Base-by-base conservation (phyloP, 2,329 filamentous ascomycete species). In the Nemania sp. region DNA sequence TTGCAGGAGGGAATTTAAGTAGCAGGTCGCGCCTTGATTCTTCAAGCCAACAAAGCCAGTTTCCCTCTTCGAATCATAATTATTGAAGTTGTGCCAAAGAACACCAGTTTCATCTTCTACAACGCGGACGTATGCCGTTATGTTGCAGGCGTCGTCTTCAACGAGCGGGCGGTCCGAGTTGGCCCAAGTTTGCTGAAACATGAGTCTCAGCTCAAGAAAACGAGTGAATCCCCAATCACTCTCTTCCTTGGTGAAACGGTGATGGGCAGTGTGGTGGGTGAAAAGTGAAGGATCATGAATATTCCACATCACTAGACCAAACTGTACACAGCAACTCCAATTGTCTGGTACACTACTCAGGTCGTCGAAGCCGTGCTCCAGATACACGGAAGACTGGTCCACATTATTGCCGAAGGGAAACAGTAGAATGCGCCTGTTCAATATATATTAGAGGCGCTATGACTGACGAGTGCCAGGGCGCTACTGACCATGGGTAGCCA, bases 171-270 rank as follows among this genome's bases (percentile, higher is more conserved):
- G 81, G 31, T 73, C 76, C 19, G 77, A 76, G 19, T 84, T 83
- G 52, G 94, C 89, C 82, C 88, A 96, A 1, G 84, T 80, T 28
- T 86, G 77, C 56, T 86, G 87, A 68, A 97, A 96, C 70, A 97
- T 87, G 66, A 86, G 88, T 49, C 91, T 82, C 44, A 96, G 81
- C 70, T 97, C 94, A 11, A 91, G 86, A 68, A 97, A 99, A 51
- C 93, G 80, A n/a, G 94, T 99, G 71, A 99, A 99, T 1, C 94
- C 94, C 94, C 94, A 99, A 67, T 99, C 94, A 20, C 91, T 91
- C 72, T 99, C 94, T 37, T 97, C 94, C 60, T 89, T 90, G 3
- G 91, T 97, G 72, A 97, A 99, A 54, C 94, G 88, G 70, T 99
- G 94, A 64, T 92, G 91, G n/a, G 94, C 94, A 37, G 78, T 82